Conservation (phyloP, 176 grass and related monocot species). For the Avena eriantha region DNA sequence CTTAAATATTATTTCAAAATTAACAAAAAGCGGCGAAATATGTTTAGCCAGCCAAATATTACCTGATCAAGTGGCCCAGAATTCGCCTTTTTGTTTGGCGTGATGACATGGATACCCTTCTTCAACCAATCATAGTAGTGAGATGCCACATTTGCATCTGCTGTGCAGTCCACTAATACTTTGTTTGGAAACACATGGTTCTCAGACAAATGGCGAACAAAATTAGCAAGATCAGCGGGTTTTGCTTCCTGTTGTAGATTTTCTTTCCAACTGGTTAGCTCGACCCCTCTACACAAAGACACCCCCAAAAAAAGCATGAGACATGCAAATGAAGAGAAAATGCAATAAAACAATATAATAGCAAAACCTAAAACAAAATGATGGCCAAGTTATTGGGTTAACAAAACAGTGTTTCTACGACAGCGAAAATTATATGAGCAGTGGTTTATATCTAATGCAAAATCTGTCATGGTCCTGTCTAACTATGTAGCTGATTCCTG, state of each 20-base stretch:
- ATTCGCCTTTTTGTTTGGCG: constrained; percentile 98
- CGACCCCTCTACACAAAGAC: constrained; percentile 65
- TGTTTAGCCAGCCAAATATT: constrained; percentile 39
- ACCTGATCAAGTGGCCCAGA: constrained; percentile 94
- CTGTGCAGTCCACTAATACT: constrained; percentile 97
- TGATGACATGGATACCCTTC: constrained; percentile 94
- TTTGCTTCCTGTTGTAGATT: constrained; percentile 59
- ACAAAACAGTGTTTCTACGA: neutral
- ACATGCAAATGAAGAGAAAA: constrained; percentile 20
- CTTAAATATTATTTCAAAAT: neutral
- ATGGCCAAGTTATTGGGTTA: neutral
- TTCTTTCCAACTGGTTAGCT: constrained; percentile 83
- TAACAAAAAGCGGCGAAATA: neutral
- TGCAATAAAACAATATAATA: constrained; percentile 33
- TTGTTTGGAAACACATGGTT: constrained; percentile 97
- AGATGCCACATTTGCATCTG: constrained; percentile 85
- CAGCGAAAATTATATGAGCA: neutral
- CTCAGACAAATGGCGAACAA: constrained; percentile 76
- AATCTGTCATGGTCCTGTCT: constrained; percentile 2
- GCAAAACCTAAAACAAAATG: neutral
- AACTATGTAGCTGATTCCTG: constrained; percentile 4
- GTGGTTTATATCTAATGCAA: neutral
- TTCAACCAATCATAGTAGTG: constrained; percentile 88
- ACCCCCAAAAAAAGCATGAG: constrained; percentile 7
- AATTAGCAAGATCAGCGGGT: constrained; percentile 68